Evolutionary conservation across 352 stramenopile species (phyloP), one percentile per base, ranked within the genome.

Genomic region (Pythium dissimile): DNA sequence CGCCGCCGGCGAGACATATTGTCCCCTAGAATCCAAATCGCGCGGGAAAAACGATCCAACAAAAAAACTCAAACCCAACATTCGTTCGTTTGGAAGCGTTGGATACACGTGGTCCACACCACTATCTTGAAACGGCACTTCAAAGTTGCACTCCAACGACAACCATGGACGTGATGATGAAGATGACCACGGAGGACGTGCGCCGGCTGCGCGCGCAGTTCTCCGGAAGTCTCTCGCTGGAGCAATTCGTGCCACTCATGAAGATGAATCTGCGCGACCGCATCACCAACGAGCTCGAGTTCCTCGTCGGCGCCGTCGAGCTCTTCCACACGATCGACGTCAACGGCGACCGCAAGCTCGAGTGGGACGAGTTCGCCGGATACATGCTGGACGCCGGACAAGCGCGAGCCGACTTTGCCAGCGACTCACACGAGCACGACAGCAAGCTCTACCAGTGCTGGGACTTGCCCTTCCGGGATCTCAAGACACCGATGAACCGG

Each of bases 311-410:
- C 16, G 78, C 92, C 18, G 85, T 92, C 44, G 84, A 97, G 34
- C 77, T 97, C 28, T 97, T 96, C 66, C 81, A 91, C 32, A 89
- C 89, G 16, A 95, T 97, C 49, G 88, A 97, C 60, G 82, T 96
- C 51, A 96, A 97, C 39, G 88, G 87, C 2, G 88, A 97, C 66
- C 72, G 74, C 11, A 67, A 72, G 18, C 67, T 96, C 52, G 88
- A 96, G 53, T 97, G 88, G 88, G 87, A 97, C 55, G 88, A 97
- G 64, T 97, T 97, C 54, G 85, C 84, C 0, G 71, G 64, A 16
- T 95, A 92, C 61, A 92, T 95, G 70, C 77, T 94, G 43, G 86
- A 96, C 47, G 77, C 75, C 2, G 77, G 77, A 0, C 71, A 86
- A 44, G 80, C 75, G 9, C 76, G 78, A 48, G 67, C 75, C 1